Evolutionary conservation across 1,284 basidiomycete species (phyloP).

Genomic region (Trametes hirsuta): DNA sequence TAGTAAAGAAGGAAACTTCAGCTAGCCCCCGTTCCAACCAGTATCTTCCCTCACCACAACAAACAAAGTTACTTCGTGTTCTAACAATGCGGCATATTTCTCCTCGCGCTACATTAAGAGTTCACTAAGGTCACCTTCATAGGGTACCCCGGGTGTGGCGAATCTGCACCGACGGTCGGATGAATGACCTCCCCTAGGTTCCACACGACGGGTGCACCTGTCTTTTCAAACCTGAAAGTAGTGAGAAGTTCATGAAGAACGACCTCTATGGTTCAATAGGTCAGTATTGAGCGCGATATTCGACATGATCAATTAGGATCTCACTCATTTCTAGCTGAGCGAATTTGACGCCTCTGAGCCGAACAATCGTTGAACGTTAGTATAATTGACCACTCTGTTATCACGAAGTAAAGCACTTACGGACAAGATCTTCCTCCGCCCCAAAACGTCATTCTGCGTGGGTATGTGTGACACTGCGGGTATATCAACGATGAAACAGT

Average conservation of each 20-base stretch:
- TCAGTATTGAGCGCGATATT: not conserved
- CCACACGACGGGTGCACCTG: slow-evolving; percentile 9
- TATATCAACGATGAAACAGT: not conserved
- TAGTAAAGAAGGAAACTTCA: too few species aligned
- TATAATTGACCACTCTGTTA: not conserved
- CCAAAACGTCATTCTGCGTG: slow-evolving; percentile 38
- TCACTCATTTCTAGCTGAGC: slow-evolving; percentile 38
- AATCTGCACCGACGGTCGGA: slow-evolving; percentile 13
- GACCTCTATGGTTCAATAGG: not conserved
- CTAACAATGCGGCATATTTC: too few species aligned
- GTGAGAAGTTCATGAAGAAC: slow-evolving; percentile 14
- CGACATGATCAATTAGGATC: slow-evolving; percentile 1
- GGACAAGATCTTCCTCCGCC: slow-evolving; percentile 38
- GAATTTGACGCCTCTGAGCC: slow-evolving; percentile 35
- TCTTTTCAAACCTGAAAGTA: slow-evolving; percentile 6
- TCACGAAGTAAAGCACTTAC: slow-evolving; percentile 18
- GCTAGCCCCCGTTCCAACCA: too few species aligned
- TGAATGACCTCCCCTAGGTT: slow-evolving; percentile 9
- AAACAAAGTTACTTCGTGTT: too few species aligned
- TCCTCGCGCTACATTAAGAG: not conserved
- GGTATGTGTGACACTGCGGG: not conserved
- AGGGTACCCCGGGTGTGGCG: not conserved
- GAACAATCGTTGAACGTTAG: not conserved
- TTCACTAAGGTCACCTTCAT: slow-evolving; percentile 3
- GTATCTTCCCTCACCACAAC: too few species aligned